phyloP scores from a whole-genome alignment of 129 eudicot species.

The Cynara cardunculus region DNA sequence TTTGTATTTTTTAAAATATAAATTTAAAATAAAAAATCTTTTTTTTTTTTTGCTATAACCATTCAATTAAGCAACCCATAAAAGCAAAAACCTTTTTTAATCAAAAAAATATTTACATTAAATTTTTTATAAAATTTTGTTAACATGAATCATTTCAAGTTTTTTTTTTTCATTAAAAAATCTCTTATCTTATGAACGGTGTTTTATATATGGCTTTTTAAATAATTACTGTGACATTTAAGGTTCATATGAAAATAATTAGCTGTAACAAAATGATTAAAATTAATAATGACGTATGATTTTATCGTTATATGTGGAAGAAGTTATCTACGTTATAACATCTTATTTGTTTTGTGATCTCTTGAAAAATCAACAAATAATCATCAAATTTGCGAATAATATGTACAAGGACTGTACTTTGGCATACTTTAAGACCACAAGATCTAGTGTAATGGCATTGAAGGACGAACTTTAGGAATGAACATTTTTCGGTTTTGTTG shows the following conservation, averaged over 20 bases:
- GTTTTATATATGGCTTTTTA: no score
- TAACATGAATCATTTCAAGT: neutral
- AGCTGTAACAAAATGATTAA: neutral
- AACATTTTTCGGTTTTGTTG: conserved; percentile 12
- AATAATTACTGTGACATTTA: neutral
- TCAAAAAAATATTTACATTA: neutral
- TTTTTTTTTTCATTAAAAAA: neutral
- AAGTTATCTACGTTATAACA: neutral
- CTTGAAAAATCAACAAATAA: neutral
- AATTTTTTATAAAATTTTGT: neutral
- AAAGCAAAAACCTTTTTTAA: conserved; percentile 14
- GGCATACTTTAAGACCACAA: neutral
- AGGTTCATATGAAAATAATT: no score
- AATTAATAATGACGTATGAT: neutral
- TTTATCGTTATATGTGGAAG: neutral
- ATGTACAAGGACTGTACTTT: neutral
- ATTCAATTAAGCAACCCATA: conserved; percentile 24
- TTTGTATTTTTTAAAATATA: no score
- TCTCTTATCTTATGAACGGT: neutral
- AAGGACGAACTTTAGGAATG: neutral
- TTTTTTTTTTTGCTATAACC: conserved; percentile 4
- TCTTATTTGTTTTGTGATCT: neutral
- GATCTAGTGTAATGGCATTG: neutral
- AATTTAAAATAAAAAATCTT: no score
- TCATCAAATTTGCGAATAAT: neutral